Evolutionary conservation across 1,284 basidiomycete genomes (phyloP), one percentile per base, ranked within the genome.

Genomic region (Ustilago sp.): DNA sequence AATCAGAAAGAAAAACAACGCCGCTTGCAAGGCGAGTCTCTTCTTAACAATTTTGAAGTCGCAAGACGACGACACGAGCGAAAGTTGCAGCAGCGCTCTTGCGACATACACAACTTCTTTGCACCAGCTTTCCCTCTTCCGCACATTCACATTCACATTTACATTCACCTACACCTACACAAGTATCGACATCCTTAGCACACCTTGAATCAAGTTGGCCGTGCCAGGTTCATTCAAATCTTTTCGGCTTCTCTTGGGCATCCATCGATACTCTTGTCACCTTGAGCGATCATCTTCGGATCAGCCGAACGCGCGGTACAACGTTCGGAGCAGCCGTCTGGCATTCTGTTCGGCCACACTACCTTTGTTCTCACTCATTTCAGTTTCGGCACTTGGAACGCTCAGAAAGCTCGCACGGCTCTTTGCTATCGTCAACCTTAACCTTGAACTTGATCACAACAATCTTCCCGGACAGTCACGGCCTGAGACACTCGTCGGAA

Each of bases 341-440:
- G 19, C 45, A 52, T 31, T 35, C 1, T 39, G 28, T 36, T 35
- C n/a, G 43, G 17, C 17, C 13, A 6, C 39, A 41, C 2, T 19
- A 19, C 11, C 43, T 45, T 17, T 6, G 15, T 41, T 45, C 43
- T 15, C 43, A 45, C 43, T 7, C 43, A n/a, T 8, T 19, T 7
- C 43, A 45, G 43, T 19, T 19, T 23, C n/a, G 47, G 53, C 38
- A 11, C 56, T 53, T 61, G 61, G 60, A 57, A 64, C 64, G 53
- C 45, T 50, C 61, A 51, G 51, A 23, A 58, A 34, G 43, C 43
- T 45, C 43, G 43, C n/a, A 45, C 43, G 43, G 43, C 19, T 45
- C 43, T 19, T 45, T 15, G n/a, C 9, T 19, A 19, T 19, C 6
- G 1, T n/a, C 43, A 45, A 45, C 43, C 11, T 45, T 19, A 45